Percentiles rank a stretch among this genome's conserved stretches.
Evolutionary conservation across 2,329 filamentous ascomycete species (phyloP).

Genomic region (Diaporthe sp.): DNA sequence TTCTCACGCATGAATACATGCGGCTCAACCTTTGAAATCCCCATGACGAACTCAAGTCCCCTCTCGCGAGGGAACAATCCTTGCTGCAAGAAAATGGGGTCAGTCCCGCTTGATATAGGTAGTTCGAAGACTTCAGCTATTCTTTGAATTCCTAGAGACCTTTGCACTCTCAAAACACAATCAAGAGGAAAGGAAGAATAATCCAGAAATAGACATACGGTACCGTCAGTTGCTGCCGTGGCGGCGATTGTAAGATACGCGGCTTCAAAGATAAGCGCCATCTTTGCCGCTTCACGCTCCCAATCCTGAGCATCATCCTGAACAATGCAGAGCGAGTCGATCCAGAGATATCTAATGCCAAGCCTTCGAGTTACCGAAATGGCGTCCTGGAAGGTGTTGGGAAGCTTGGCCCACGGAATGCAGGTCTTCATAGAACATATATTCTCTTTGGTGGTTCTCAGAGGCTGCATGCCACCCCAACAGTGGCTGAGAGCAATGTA

Average conservation of each 20-base stretch:
- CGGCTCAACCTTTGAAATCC: not conserved
- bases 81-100: not conserved
- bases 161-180: no score
- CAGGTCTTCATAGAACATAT: not conserved
- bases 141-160: not conserved
- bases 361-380: not conserved
- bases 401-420: not conserved
- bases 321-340: not conserved
- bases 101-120: not conserved
- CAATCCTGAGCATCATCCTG: not conserved
- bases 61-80: not conserved
- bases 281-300: not conserved
- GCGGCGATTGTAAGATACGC: not conserved
- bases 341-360: not conserved
- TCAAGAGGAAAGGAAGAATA: not conserved
- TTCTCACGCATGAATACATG: not conserved
- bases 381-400: not conserved
- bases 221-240: not conserved
- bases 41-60: not conserved
- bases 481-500: not conserved
- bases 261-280: not conserved
- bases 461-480: not conserved
- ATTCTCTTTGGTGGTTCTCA: not conserved
- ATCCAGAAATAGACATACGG: not conserved
- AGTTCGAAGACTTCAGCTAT: not conserved